A percentile compares a stretch with the other conserved stretches of the same genome.
Conservation (phyloP, 495 filamentous ascomycete genomes). For the Echria macrotheca region DNA sequence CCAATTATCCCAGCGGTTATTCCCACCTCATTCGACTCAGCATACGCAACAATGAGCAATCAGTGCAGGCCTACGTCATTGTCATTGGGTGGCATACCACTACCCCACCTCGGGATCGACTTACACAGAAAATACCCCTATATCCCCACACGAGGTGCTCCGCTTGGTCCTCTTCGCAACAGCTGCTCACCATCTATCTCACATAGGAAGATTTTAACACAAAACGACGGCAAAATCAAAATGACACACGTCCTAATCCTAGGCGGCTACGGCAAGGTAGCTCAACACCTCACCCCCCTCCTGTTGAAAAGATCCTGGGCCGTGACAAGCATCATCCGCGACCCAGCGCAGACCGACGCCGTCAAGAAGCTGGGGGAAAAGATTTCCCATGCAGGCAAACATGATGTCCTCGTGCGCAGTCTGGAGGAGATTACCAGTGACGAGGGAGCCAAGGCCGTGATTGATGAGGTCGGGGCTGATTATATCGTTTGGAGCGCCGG, state of each 20-base stretch:
- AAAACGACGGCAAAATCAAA: too few species aligned
- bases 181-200: too few species aligned
- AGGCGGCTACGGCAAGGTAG: conserved; percentile 76
- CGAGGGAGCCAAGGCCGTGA: conserved; percentile 53
- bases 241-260: conserved; percentile 70
- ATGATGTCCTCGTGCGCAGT: conserved; percentile 58
- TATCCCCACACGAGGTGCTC: too few species aligned
- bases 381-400: conserved; percentile 45
- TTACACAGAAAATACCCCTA: too few species aligned
- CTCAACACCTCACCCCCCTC: conserved; percentile 69
- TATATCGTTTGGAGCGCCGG: conserved; percentile 80
- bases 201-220: too few species aligned
- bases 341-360: conserved; percentile 56
- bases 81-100: too few species aligned
- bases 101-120: too few species aligned
- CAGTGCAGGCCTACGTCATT: too few species aligned
- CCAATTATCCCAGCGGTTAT: too few species aligned
- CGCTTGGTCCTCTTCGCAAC: too few species aligned
- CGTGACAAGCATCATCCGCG: conserved; percentile 73
- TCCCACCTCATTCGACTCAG: too few species aligned
- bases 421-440: conserved; percentile 63
- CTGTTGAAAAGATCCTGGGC: conserved; percentile 67
- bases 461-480: conserved; percentile 56
- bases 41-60: too few species aligned
- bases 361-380: conserved; percentile 42